Conservation (phyloP, 306 rosid species). For the Prunus fruticosa region DNA sequence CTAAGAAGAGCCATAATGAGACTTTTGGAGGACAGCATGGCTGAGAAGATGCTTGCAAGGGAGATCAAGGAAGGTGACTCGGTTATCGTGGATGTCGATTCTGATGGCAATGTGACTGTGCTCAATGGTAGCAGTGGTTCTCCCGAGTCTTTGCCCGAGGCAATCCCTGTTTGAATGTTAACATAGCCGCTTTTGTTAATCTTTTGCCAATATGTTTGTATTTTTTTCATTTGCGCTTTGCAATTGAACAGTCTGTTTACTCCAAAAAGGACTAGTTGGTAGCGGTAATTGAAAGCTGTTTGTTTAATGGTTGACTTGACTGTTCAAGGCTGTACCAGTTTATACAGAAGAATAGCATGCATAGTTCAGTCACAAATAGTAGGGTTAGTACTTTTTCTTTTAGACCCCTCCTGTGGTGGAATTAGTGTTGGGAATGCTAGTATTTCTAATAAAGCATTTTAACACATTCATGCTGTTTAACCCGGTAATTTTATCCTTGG, state of each 20-base stretch:
- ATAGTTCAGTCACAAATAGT: background rate
- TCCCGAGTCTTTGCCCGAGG: conserved; percentile 52
- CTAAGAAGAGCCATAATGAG: conserved; percentile 95
- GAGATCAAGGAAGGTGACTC: conserved; percentile 95
- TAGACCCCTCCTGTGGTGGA: background rate
- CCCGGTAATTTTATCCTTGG: background rate
- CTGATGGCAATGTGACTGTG: conserved; percentile 89
- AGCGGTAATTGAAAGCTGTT: conserved; percentile 28
- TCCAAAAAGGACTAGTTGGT: conserved; percentile 15
- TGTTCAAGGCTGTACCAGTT: conserved; percentile 15
- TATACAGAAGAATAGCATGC: conserved; percentile 16
- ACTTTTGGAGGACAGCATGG: conserved; percentile 97
- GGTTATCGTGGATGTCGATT: conserved; percentile 83
- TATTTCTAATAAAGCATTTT: background rate
- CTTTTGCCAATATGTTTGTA: conserved; percentile 26
- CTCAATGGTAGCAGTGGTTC: conserved; percentile 79
- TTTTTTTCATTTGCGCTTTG: conserved; percentile 14
- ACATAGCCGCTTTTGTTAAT: background rate
- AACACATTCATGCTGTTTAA: background rate
- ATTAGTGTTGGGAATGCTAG: background rate
- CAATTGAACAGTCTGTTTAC: conserved; percentile 24
- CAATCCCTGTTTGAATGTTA: conserved; percentile 45
- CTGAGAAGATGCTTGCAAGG: conserved; percentile 95
- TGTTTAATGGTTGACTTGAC: conserved; percentile 14
- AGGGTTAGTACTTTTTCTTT: background rate